phyloP scores from a whole-genome alignment of 2,329 filamentous ascomycete species.

The Paraphaeosphaeria sporulosa region DNA sequence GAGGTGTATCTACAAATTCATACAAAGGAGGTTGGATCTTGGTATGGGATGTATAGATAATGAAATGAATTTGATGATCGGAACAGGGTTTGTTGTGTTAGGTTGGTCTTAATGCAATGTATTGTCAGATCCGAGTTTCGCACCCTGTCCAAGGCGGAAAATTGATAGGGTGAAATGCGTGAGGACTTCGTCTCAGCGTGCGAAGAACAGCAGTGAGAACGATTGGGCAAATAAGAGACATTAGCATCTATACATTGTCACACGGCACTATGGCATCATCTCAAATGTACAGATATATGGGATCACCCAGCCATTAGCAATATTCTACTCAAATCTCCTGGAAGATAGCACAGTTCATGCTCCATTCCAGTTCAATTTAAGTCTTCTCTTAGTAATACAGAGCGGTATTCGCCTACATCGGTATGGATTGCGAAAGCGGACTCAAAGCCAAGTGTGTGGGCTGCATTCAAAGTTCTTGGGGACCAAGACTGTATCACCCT shows the following conservation, averaged over 20 bases:
- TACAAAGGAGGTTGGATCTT: background rate
- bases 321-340: background rate
- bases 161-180: background rate
- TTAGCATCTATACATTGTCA: background rate
- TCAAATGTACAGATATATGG: no score
- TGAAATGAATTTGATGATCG: background rate
- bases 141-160: background rate
- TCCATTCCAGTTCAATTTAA: no score
- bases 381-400: no score
- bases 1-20: background rate
- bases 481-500: constrained; percentile 2
- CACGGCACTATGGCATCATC: no score
- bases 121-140: background rate
- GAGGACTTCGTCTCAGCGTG: background rate
- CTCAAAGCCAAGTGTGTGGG: no score
- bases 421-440: no score
- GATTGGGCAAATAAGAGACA: background rate
- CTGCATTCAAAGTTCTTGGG: background rate
- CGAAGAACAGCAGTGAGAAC: background rate
- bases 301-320: background rate
- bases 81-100: background rate
- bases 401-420: no score
- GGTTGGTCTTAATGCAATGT: background rate
- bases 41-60: background rate
- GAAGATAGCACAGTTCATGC: background rate